Evolutionary conservation across 192 early-diverging fungal species (phyloP), one percentile per base, ranked within the genome.

Genomic region (Anaeromyces robustus): DNA sequence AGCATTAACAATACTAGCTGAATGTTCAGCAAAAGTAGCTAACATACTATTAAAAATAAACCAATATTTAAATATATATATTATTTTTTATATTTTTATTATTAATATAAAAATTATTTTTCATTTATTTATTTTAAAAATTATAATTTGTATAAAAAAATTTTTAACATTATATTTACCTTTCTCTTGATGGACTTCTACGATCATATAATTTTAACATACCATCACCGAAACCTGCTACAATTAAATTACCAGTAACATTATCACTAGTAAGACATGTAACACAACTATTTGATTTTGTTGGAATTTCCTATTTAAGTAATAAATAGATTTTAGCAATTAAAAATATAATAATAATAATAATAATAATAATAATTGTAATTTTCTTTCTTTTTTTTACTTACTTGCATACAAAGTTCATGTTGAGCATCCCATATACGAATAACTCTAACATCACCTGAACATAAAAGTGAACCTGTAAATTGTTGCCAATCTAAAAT

Each of bases 401-500:
- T 80, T 90, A 93, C 92, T 79, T 87, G 90, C 22, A 92, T 84
- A 41, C 90, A 92, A 30, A 92, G 81, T 81, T 96, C 95, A 37
- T 90, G 87, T 16, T 92, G 88, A 17, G 93, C 92, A 87, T 95
- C 94, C 95, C 95, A 96, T 0, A 96, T 88, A 77, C 90, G 86
- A 78, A 95, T 91, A 19, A 90, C 80, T 19, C 88, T 80, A 12
- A 87, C 84, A 82, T 93, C 92, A 28, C 95, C 95, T 52, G 89
- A 89, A 29, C 92, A 89, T 29, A 92, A 84, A 1, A 96, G 82
- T 2, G 83, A 81, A 13, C 94, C 95, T 26, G 88, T 84, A 30
- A 82, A 81, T 85, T 96, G 95, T 81, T 96, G 92, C 95, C 95
- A 96, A 29, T 95, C 93, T 2, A 86, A 86, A 12, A 95, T 87